Base-by-base conservation (phyloP, 331 rosid species). In the Spiraea crenata region DNA sequence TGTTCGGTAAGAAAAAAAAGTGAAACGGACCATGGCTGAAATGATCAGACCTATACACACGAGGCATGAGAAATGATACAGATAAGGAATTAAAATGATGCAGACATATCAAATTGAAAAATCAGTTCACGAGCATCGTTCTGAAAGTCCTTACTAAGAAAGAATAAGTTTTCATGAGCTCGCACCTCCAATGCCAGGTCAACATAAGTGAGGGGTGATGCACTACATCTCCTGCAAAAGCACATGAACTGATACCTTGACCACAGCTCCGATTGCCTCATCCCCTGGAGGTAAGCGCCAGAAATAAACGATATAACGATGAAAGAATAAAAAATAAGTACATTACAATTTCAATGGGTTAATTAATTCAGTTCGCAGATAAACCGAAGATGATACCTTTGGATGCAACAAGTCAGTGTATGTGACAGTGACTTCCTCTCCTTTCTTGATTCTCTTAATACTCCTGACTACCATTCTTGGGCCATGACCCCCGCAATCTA, bases 351-450 rank as follows among this genome's bases (percentile, higher is more conserved):
- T 15, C 9, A 65, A 47, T 11, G 20, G 17, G 42, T 1, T 25
- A 2, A 25, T 25, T 25, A 25, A 45, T 11, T 13, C 15, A 45
- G 49, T 49, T 49, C 15, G 54, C 15, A 14, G 54, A 49, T 14
- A 49, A 49, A 58, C 14, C 20, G 57, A 60, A 34, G 77, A 82
- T 76, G 77, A 82, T 76, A 92, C 96, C 89, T 86, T 89, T 45
- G 96, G 81, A 76, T 85, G 96, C 84, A 88, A 76, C 69, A 89
- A 79, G 70, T 92, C 96, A 5, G 89, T 86, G 68, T 92, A 89
- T 35, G 96, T 76, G 16, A 89, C 80, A 63, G 96, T 89, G 11
- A 89, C 87, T 70, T 86, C 88, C 54, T 89, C 88, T 50, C 89
- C 92, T 71, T 77, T 80, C 73, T 37, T 80, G 14, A 92, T 92